A percentile compares a stretch with the other conserved stretches of the same genome.
Conservation (phyloP, 129 eudicot genomes). For the Smallanthus sonchifolius region DNA sequence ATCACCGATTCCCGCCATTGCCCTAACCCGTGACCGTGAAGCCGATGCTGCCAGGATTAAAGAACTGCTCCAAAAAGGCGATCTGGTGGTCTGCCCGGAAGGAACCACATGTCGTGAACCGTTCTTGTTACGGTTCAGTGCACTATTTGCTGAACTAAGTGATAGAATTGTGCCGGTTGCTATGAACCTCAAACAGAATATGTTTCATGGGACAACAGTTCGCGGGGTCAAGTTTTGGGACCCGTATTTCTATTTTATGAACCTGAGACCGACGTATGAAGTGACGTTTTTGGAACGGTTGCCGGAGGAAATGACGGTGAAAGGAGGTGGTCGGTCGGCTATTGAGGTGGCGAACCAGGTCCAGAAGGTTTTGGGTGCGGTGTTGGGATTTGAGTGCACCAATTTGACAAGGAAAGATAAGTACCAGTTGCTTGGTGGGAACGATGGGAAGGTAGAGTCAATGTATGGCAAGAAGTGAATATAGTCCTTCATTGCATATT, state of each 20-base stretch:
- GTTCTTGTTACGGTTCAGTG: conserved; percentile 60
- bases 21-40: conserved; percentile 82
- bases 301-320: conserved; percentile 68
- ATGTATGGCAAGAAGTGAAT: conserved; percentile 61
- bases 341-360: conserved; percentile 91
- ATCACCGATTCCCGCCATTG: conserved; percentile 86
- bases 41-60: conserved; percentile 72
- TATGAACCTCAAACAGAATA: conserved; percentile 54
- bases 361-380: conserved; percentile 60
- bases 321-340: conserved; percentile 62
- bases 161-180: conserved; percentile 89
- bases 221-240: conserved; percentile 89
- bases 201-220: conserved; percentile 79
- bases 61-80: conserved; percentile 63
- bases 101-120: conserved; percentile 85
- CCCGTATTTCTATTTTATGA: conserved; percentile 75
- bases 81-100: conserved; percentile 75
- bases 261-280: conserved; percentile 83
- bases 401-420: conserved; percentile 91
- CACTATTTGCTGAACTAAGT: conserved; percentile 69
- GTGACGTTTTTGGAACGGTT: conserved; percentile 63
- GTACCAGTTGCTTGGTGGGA: conserved; percentile 87
- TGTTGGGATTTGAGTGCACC: conserved; percentile 80
- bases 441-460: conserved; percentile 95
- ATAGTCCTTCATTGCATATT: not conserved